These are phyloP conservation scores for Salix purpurea DNA, from an alignment of 345 rosid species.

Conservation along the genomic window DNA sequence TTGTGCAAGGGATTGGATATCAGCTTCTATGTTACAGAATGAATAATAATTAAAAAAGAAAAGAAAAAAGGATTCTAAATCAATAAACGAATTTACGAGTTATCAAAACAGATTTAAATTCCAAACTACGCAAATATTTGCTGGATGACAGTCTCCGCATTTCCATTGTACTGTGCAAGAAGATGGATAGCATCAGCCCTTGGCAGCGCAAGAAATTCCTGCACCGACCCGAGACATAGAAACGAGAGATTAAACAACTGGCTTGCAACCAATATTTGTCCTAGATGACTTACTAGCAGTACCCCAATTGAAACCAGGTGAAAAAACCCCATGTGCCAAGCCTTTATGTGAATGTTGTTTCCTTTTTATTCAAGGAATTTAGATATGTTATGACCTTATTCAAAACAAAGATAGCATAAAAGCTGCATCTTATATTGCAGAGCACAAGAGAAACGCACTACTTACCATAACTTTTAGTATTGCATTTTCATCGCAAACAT, in stretches of 20 bases:
- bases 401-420: neutral
- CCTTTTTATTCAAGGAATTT: too few species aligned
- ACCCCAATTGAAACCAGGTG: neutral
- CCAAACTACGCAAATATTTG: constrained; percentile 58
- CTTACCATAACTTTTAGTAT: constrained; percentile 97
- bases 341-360: neutral
- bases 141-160: constrained; percentile 80
- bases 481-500: constrained; percentile 77
- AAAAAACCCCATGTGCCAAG: neutral
- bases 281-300: neutral
- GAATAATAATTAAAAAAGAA: constrained; percentile 14
- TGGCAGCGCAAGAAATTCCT: constrained; percentile 98
- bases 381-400: neutral
- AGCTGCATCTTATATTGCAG: neutral
- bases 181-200: constrained; percentile 95
- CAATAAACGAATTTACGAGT: constrained; percentile 17
- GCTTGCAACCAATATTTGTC: neutral
- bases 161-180: constrained; percentile 77
- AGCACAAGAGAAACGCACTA: neutral
- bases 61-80: neutral
- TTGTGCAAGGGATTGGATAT: neutral
- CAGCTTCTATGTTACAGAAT: constrained; percentile 11
- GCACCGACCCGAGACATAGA: constrained; percentile 16
- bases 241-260: neutral
- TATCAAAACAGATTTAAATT: neutral